phyloP scores from a whole-genome alignment of 306 rosid genomes.

The Vigna reflexopilosa region DNA sequence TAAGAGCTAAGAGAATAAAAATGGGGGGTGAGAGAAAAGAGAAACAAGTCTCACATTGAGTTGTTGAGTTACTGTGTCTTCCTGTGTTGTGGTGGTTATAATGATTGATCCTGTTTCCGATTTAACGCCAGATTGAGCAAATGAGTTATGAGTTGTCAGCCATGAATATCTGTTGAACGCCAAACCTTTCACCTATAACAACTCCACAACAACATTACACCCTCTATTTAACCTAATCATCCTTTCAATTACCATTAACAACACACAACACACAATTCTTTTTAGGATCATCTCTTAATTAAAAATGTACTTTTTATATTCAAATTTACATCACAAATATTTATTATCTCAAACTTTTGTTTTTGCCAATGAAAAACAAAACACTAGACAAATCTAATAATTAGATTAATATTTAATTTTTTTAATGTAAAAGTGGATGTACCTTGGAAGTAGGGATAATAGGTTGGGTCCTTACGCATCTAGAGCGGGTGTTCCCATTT shows the following conservation, averaged over 20 bases:
- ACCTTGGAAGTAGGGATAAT: slow-evolving; percentile 66
- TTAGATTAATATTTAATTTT: too few species aligned
- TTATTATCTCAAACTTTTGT: too few species aligned
- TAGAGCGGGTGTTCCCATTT: slow-evolving; percentile 77
- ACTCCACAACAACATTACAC: background rate
- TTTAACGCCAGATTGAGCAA: slow-evolving; percentile 50
- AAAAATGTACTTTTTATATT: too few species aligned
- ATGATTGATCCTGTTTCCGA: slow-evolving; percentile 61
- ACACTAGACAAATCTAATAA: too few species aligned
- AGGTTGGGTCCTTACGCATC: slow-evolving; percentile 74
- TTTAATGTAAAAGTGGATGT: too few species aligned
- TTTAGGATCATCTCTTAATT: too few species aligned
- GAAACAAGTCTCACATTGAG: slow-evolving; percentile 54
- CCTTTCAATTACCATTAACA: too few species aligned
- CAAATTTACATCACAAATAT: too few species aligned
- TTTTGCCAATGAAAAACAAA: too few species aligned
- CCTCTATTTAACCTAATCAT: background rate
- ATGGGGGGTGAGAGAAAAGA: background rate
- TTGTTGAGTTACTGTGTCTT: slow-evolving; percentile 65
- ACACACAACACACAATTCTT: too few species aligned
- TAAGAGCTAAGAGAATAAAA: background rate
- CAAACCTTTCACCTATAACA: slow-evolving; percentile 64
- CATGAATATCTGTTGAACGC: slow-evolving; percentile 74
- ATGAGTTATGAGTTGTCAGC: slow-evolving; percentile 85
- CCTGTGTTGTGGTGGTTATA: slow-evolving; percentile 61